Conservation (phyloP, 2,329 filamentous ascomycete genomes). For the Aspergillus udagawae region DNA sequence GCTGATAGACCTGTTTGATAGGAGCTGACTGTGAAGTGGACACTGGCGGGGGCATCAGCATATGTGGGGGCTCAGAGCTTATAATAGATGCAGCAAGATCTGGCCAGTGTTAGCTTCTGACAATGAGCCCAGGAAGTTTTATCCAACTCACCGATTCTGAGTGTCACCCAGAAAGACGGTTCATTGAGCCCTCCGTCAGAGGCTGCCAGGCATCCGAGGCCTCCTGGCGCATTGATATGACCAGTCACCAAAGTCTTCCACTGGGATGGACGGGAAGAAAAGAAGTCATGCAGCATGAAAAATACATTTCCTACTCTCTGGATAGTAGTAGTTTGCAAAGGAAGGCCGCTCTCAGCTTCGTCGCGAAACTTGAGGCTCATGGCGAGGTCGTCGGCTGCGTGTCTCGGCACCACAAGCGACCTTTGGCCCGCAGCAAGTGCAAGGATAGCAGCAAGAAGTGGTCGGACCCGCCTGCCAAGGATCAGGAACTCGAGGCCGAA, state of each 20-base stretch:
- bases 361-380: slow-evolving; percentile 11
- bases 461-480: slow-evolving; percentile 13
- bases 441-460: slow-evolving; percentile 18
- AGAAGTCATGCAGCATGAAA: slow-evolving; percentile 16
- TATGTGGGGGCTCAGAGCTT: slow-evolving; percentile 11
- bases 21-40: slow-evolving; percentile 1
- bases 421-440: slow-evolving; percentile 17
- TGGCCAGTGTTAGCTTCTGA: neutral
- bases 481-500: slow-evolving; percentile 19
- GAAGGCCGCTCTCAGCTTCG: slow-evolving; percentile 15
- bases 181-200: slow-evolving; percentile 14
- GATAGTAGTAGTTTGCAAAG: neutral
- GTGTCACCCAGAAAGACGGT: slow-evolving; percentile 16
- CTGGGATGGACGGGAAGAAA: slow-evolving; percentile 10
- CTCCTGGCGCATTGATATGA: slow-evolving; percentile 2
- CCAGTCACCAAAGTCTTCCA: slow-evolving; percentile 13
- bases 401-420: neutral
- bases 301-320: slow-evolving; percentile 13
- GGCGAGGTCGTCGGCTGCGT: slow-evolving; percentile 2
- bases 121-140: neutral
- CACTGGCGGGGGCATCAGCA: slow-evolving; percentile 13
- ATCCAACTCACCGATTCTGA: slow-evolving; percentile 14
- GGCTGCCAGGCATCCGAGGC: slow-evolving; percentile 1
- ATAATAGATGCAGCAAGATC: slow-evolving; percentile 20
- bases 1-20: slow-evolving; percentile 14